Base-by-base conservation (phyloP, 805 yeast genomes). In the Lachancea sp. region DNA sequence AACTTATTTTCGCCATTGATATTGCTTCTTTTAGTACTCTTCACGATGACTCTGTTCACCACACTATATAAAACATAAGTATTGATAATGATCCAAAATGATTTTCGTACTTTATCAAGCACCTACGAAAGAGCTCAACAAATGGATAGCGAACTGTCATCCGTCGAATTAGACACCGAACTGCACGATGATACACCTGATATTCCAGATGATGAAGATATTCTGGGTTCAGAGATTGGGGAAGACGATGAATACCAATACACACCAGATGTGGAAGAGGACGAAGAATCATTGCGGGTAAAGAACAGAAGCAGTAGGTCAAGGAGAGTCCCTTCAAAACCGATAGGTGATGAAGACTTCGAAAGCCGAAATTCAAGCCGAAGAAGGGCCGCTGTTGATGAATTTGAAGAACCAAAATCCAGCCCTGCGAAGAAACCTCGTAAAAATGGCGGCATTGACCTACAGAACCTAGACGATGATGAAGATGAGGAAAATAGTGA, bases 81-180 rank as follows among this genome's bases (percentile, higher is more conserved):
- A n/a, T n/a, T 12, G 29, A 26, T 26, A 15, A 22, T 22, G 24
- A 7, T 22, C 7, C 24, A 22, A 22, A 8, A 7, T 22, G 24
- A 7, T 22, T 11, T 7, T 11, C 7, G 29, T 8, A n/a, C 29
- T 25, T 15, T 5, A 5, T 4, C 13, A 9, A 28, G 17, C 9
- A 11, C 18, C 16, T 15, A 4, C 30, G 16, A 4, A 9, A 28
- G 9, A 22, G 21, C 11, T 19, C 23, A 19, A 29, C n/a, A 11
- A 5, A 39, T 49, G 49, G 55, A 47, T 18, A 47, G 51, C 28
- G 56, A 52, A 26, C 31, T 41, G 24, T 45, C 50, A 21, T 51
- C 46, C 12, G 40, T 43, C 13, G 50, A 39, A 8, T 42, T 47
- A 17, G 55, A 52, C 21, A 45, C 36, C 23, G 53, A 46, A 25